Evolutionary conservation across 352 stramenopile genomes (phyloP).

Genomic region (Phytophthora tentaculata): DNA sequence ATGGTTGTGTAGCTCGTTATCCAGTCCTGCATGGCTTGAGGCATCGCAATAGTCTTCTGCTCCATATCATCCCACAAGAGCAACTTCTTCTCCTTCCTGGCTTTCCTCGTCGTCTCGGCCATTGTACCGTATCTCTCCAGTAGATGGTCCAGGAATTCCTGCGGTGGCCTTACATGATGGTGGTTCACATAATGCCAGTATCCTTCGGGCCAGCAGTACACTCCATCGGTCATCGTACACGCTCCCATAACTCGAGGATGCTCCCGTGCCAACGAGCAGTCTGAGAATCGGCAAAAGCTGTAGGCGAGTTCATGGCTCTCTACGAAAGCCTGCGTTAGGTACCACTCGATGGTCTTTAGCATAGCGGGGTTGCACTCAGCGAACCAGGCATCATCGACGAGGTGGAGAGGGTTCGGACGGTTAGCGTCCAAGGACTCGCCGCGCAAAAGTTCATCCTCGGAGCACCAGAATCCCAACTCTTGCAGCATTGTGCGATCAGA

Average conservation of each 20-base stretch:
- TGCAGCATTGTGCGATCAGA: slow-evolving; percentile 29
- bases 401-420: slow-evolving; percentile 48
- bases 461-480: slow-evolving; percentile 67
- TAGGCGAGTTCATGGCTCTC: slow-evolving; percentile 85
- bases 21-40: slow-evolving; percentile 68
- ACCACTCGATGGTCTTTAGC: slow-evolving; percentile 55
- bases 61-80: slow-evolving; percentile 62
- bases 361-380: slow-evolving; percentile 13
- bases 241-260: slow-evolving; percentile 67
- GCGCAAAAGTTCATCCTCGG: slow-evolving; percentile 8
- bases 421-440: slow-evolving; percentile 9
- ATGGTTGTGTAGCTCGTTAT: slow-evolving; percentile 68
- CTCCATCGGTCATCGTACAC: slow-evolving; percentile 77
- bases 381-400: slow-evolving; percentile 69
- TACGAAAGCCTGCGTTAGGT: slow-evolving; percentile 64
- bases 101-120: slow-evolving; percentile 34
- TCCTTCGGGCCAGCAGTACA: slow-evolving; percentile 82
- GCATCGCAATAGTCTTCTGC: slow-evolving; percentile 47
- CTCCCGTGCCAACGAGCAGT: slow-evolving; percentile 45
- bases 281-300: slow-evolving; percentile 76
- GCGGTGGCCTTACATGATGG: slow-evolving; percentile 70
- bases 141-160: slow-evolving; percentile 67
- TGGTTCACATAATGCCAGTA: slow-evolving; percentile 75
- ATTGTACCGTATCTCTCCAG: slow-evolving; percentile 40
- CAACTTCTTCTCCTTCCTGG: slow-evolving; percentile 37